Evolutionary conservation across 2,329 filamentous ascomycete species (phyloP).

Genomic region (Trichoderma harzianum): DNA sequence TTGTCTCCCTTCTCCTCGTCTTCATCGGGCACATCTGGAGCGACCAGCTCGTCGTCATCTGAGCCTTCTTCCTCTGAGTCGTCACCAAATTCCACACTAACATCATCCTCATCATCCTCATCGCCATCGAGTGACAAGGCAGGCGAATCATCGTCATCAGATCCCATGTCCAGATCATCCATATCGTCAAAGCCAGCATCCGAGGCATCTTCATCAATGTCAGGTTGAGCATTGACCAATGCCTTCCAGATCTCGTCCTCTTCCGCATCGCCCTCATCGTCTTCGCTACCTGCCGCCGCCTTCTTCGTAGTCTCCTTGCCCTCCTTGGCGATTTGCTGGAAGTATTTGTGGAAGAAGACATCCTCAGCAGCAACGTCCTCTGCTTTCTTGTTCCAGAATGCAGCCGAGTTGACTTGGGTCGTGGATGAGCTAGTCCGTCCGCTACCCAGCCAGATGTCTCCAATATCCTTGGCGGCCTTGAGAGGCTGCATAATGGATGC

Average conservation of each 20-base stretch:
- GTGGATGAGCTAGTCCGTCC: slow-evolving; percentile 40
- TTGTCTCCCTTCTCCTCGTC: slow-evolving; percentile 62
- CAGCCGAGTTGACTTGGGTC: slow-evolving; percentile 70
- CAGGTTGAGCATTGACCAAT: slow-evolving; percentile 75
- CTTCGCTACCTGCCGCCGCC: slow-evolving; percentile 46
- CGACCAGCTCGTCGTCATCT: slow-evolving; percentile 40
- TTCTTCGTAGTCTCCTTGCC: slow-evolving; percentile 52
- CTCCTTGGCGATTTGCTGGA: slow-evolving; percentile 67
- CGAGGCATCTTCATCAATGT: slow-evolving; percentile 50
- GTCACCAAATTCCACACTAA: slow-evolving; percentile 19
- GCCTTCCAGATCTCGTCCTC: slow-evolving; percentile 92
- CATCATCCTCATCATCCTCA: slow-evolving; percentile 43
- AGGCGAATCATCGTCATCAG: slow-evolving; percentile 43
- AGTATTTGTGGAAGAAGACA: slow-evolving; percentile 98
- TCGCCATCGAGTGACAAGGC: slow-evolving; percentile 42
- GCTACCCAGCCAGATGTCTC: slow-evolving; percentile 55
- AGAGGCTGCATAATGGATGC: slow-evolving; percentile 96
- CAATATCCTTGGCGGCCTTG: slow-evolving; percentile 47
- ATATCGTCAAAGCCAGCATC: slow-evolving; percentile 49
- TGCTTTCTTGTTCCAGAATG: slow-evolving; percentile 89
- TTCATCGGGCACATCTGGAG: slow-evolving; percentile 40
- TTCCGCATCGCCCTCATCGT: slow-evolving; percentile 43
- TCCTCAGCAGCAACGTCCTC: slow-evolving; percentile 87
- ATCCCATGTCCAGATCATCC: slow-evolving; percentile 49
- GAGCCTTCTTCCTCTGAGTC: slow-evolving; percentile 3